phyloP scores from a whole-genome alignment of 495 filamentous ascomycete species.

The Penicillium mononematosum region DNA sequence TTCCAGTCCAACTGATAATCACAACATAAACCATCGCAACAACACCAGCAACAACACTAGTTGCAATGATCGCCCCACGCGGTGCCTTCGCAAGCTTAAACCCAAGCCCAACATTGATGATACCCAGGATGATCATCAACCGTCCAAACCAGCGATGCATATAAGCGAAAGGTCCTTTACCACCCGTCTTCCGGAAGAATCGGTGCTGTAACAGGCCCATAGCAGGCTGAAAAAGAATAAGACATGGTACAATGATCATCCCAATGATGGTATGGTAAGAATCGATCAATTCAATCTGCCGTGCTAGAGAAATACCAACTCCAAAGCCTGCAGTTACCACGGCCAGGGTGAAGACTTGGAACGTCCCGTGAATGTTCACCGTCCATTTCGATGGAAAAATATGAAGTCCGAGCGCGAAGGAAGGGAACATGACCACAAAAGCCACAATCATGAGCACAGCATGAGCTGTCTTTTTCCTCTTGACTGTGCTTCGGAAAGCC shows the following conservation, averaged over 20 bases:
- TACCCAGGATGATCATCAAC: conserved; percentile 57
- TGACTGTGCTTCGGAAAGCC: conserved; percentile 11
- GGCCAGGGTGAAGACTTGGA: conserved; percentile 57
- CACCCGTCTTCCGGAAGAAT: conserved; percentile 41
- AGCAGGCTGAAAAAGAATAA: conserved; percentile 63
- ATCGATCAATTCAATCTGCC: conserved; percentile 13
- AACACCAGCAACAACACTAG: conserved; percentile 58
- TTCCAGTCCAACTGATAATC: conserved; percentile 10
- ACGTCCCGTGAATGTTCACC: conserved; percentile 50
- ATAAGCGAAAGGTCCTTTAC: conserved; percentile 55
- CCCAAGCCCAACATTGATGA: conserved; percentile 72
- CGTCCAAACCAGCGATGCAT: conserved; percentile 72
- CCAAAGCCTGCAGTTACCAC: conserved; percentile 61
- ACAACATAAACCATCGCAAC: conserved; percentile 48
- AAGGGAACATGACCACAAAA: conserved; percentile 50
- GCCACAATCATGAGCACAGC: conserved; percentile 40
- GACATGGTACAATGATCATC: conserved; percentile 50
- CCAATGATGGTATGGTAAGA: conserved; percentile 54
- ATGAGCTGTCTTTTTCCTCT: conserved; percentile 37
- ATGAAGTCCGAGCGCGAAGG: conserved; percentile 46
- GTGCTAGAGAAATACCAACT: conserved; percentile 55
- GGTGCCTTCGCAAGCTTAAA: conserved; percentile 47
- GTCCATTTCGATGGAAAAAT: conserved; percentile 35
- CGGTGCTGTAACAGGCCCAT: conserved; percentile 64
- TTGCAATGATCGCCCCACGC: conserved; percentile 52